Percentiles rank a stretch among this genome's conserved stretches.
These are phyloP conservation scores for Blastomyces parvus DNA, from an alignment of 2,329 filamentous ascomycete species.

Conservation along the genomic window DNA sequence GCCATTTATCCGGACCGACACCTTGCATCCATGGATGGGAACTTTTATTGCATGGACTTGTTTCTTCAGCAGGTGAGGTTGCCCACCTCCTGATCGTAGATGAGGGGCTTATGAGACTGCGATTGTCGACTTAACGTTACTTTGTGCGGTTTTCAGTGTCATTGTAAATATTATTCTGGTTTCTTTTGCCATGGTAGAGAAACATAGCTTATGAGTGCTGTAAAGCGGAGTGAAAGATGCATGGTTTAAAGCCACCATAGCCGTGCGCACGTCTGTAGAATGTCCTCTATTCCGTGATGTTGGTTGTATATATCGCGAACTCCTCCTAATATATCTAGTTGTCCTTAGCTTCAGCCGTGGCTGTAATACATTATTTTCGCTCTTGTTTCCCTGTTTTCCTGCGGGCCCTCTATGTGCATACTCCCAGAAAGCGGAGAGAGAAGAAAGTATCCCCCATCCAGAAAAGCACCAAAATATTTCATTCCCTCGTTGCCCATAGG, in stretches of 20 bases:
- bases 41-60: background rate
- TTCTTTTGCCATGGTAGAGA: background rate
- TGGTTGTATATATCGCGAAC: background rate
- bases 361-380: background rate
- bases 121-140: background rate
- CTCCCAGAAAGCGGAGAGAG: background rate
- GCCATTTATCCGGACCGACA: background rate
- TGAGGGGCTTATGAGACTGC: too few species aligned
- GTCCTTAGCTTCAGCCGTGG: too few species aligned
- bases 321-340: background rate
- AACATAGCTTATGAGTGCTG: background rate
- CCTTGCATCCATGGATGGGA: background rate
- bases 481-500: background rate
- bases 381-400: background rate
- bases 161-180: background rate
- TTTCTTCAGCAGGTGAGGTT: background rate
- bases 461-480: background rate
- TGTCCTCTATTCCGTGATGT: background rate
- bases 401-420: background rate
- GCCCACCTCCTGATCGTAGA: background rate
- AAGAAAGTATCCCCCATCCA: background rate
- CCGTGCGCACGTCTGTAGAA: background rate
- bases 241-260: background rate
- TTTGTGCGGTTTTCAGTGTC: background rate
- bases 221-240: background rate